Evolutionary conservation across 1,284 basidiomycete genomes (phyloP).

Genomic region (Caloboletus inedulis): DNA sequence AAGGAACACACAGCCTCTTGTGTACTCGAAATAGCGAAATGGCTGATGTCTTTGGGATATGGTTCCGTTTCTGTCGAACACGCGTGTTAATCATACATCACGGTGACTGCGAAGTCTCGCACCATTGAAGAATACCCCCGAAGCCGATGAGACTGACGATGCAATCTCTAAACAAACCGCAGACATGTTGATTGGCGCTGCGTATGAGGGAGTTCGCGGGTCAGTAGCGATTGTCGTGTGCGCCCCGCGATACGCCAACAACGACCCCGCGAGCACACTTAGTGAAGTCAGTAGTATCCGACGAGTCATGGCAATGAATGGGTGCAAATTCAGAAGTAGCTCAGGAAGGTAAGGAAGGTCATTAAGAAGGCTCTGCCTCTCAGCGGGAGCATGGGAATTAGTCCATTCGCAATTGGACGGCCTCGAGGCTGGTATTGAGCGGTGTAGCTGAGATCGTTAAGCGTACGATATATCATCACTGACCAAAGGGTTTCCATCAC

Average conservation of each 20-base stretch:
- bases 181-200: constrained; percentile 7
- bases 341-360: constrained; percentile 5
- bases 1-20: constrained; percentile 47
- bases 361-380: constrained; percentile 9
- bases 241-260: constrained; percentile 3
- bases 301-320: constrained; percentile 1
- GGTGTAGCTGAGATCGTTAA: constrained; percentile 2
- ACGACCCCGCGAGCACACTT: constrained; percentile 9
- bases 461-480: not conserved
- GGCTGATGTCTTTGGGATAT: constrained; percentile 41
- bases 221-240: not conserved
- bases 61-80: constrained; percentile 17
- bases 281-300: constrained; percentile 6
- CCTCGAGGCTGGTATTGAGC: constrained; percentile 11
- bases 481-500: not conserved
- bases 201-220: not conserved
- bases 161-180: constrained; percentile 25
- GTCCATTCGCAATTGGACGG: constrained; percentile 2
- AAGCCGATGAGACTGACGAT: constrained; percentile 26
- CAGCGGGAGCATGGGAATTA: constrained; percentile 1
- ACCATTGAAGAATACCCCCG: constrained; percentile 37
- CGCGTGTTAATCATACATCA: constrained; percentile 1
- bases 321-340: constrained; percentile 1
- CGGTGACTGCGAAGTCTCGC: constrained; percentile 1
- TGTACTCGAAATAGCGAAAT: constrained; percentile 47